Percentiles rank a stretch among this genome's conserved stretches.
Conservation (phyloP, 179 eudicot genomes). For the Amaranthus tricolor region DNA sequence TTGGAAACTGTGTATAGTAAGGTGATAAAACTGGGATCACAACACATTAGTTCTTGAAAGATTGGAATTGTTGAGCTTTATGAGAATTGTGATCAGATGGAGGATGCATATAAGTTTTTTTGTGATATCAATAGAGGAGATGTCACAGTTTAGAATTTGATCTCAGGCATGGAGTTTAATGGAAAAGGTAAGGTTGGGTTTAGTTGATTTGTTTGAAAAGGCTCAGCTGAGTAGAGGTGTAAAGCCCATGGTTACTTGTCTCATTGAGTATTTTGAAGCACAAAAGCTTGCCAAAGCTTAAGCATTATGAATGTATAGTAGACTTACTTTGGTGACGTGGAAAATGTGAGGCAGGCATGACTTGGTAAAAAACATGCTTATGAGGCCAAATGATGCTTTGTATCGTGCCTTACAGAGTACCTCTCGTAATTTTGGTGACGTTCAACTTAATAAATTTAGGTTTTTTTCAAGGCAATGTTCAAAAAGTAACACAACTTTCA, state of each 20-base stretch:
- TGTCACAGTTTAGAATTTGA: slow-evolving; percentile 64
- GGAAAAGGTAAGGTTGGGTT: slow-evolving; percentile 56
- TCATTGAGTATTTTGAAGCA: slow-evolving; percentile 41
- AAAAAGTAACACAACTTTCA: too few relatives aligned
- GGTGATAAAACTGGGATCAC: slow-evolving; percentile 34
- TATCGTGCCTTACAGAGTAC: slow-evolving; percentile 75
- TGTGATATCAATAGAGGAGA: slow-evolving; percentile 60
- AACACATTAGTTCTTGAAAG: slow-evolving; percentile 29
- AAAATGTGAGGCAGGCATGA: slow-evolving; percentile 51
- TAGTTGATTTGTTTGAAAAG: slow-evolving; percentile 47
- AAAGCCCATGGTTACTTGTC: slow-evolving; percentile 43
- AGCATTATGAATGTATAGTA: slow-evolving; percentile 81
- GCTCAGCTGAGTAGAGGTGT: slow-evolving; percentile 43
- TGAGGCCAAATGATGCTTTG: slow-evolving; percentile 66
- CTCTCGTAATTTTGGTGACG: slow-evolving; percentile 48
- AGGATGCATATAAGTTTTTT: slow-evolving; percentile 57
- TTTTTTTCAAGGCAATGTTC: too few relatives aligned
- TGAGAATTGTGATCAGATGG: slow-evolving; percentile 37
- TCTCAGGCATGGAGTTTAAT: slow-evolving; percentile 62
- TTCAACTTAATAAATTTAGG: slow-evolving; percentile 21
- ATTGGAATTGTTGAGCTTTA: slow-evolving; percentile 58
- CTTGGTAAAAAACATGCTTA: slow-evolving; percentile 51
- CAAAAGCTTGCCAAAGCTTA: slow-evolving; percentile 48
- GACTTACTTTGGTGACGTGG: slow-evolving; percentile 73
- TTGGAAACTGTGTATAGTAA: slow-evolving; percentile 46